Base-by-base conservation (phyloP, 1,284 basidiomycete genomes). In the Boletellus sp. region DNA sequence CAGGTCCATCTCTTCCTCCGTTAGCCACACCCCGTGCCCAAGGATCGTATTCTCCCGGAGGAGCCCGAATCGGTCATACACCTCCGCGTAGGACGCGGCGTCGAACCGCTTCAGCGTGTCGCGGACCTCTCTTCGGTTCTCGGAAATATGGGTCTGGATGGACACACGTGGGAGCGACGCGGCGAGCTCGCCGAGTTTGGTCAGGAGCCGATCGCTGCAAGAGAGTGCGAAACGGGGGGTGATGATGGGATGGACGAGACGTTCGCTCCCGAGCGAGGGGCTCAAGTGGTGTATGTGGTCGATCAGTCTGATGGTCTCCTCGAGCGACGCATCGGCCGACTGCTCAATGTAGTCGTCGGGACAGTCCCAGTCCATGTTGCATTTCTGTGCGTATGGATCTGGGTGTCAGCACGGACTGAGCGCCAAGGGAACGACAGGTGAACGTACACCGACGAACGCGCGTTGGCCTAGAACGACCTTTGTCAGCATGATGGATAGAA, bases 171-270 rank as follows among this genome's bases (percentile, higher is more conserved):
- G 76, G 54, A 85, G 73, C 1, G 71, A 62, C 21, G 64, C 59
- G 0, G 81, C 82, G 15, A 60, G 55, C 1, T 76, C 59, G 10
- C 87, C 84, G 13, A 97, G 77, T 1, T 73, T 71, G 1, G 62
- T 51, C 44, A 97, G 78, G 30, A 96, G 81, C 10, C 79, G 72
- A 8, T 78, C 68, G 0, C 91, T 85, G 70, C 92, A 96, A 18
- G 89, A 85, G 56, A 97, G 88, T 26, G 94, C 95, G 69, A 97
- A 97, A n/a, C 95, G 87, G 8, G 95, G 95, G 0, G 95, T 97
- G 41, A 97, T 72, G 65, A 96, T 86, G 1, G 95, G 94, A 52
- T 89, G 85, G 8, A 97, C 89, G 32, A 93, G 82, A 15, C 72
- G 64, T 53, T 61, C 55, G 42, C 56, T 52, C 28, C 63, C 51